Evolutionary conservation across 2,329 filamentous ascomycete species (phyloP).

Genomic region (Cadophora malorum): DNA sequence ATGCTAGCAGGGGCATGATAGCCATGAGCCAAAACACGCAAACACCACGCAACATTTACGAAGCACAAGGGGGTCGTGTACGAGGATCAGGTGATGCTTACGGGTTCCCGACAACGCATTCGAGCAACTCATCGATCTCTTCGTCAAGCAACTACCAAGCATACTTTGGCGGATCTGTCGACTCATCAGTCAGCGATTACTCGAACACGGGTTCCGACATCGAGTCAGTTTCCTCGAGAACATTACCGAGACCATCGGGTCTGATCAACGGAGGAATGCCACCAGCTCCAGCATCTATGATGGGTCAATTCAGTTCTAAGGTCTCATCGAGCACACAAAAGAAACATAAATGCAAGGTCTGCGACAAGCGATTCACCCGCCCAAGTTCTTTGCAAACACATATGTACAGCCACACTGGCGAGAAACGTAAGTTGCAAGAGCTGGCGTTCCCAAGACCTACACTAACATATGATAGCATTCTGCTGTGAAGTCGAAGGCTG

Average conservation of each 20-base stretch:
- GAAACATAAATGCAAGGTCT: conserved; percentile 99
- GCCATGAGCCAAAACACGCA: conserved; percentile 90
- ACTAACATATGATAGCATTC: conserved; percentile 68
- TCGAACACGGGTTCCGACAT: conserved; percentile 89
- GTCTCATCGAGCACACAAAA: conserved; percentile 95
- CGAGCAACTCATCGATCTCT: conserved; percentile 88
- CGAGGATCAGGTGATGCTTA: conserved; percentile 85
- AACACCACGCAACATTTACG: conserved; percentile 89
- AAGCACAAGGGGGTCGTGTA: conserved; percentile 62
- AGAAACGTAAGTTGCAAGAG: conserved; percentile 78
- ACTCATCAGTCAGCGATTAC: conserved; percentile 89
- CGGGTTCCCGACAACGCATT: conserved; percentile 86
- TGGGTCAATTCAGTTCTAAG: conserved; percentile 98
- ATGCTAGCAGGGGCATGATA: conserved; percentile 93
- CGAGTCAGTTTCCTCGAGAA: conserved; percentile 78
- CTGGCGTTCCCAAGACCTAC: conserved; percentile 11
- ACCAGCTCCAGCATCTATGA: conserved; percentile 94
- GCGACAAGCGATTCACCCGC: conserved; percentile 95
- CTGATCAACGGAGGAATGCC: conserved; percentile 68
- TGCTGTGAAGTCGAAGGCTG: conserved; percentile 94
- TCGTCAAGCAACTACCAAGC: conserved; percentile 79
- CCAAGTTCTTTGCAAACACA: conserved; percentile 95
- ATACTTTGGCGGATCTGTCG: conserved; percentile 86
- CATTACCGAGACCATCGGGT: conserved; percentile 79
- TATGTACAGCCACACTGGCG: conserved; percentile 98